Percentiles rank a stretch among this genome's conserved stretches.
These are phyloP conservation scores for Euphorbia tirucalli DNA, from an alignment of 345 rosid species.

Conservation along the genomic window DNA sequence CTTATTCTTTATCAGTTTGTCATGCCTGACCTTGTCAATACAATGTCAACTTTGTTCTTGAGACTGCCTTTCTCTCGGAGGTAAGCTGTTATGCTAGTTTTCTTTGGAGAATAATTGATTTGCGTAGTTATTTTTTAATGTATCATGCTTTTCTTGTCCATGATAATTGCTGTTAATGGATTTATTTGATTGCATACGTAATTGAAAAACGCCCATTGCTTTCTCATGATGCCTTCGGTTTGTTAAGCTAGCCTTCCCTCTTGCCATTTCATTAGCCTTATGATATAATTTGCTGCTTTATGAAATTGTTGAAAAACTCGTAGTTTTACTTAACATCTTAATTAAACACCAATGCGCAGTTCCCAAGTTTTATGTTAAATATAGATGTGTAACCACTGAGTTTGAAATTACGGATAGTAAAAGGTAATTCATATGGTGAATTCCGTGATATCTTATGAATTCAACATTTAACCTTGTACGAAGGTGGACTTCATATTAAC, in stretches of 20 bases:
- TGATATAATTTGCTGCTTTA: background rate
- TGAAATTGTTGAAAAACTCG: background rate
- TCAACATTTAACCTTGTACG: background rate
- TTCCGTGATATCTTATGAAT: background rate
- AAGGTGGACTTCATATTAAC: too few species aligned
- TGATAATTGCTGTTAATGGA: background rate
- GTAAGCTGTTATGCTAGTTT: conserved; percentile 32
- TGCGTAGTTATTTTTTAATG: background rate
- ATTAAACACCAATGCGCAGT: too few species aligned
- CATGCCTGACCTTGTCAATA: conserved; percentile 72
- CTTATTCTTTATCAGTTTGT: conserved; percentile 67
- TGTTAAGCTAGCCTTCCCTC: background rate
- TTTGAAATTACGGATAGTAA: background rate
- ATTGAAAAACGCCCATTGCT: background rate
- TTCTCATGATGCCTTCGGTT: background rate
- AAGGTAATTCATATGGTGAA: background rate
- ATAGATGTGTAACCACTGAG: background rate
- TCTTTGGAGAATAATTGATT: background rate
- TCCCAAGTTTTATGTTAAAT: background rate
- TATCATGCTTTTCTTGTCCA: background rate
- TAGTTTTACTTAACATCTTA: too few species aligned
- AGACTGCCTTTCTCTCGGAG: conserved; percentile 89
- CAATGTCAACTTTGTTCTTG: conserved; percentile 71
- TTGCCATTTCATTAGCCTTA: background rate
- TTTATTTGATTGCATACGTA: background rate